Evolutionary conservation across 345 rosid genomes (phyloP), one percentile per base, ranked within the genome.

Genomic region (Psidium friedrichsthalianum): DNA sequence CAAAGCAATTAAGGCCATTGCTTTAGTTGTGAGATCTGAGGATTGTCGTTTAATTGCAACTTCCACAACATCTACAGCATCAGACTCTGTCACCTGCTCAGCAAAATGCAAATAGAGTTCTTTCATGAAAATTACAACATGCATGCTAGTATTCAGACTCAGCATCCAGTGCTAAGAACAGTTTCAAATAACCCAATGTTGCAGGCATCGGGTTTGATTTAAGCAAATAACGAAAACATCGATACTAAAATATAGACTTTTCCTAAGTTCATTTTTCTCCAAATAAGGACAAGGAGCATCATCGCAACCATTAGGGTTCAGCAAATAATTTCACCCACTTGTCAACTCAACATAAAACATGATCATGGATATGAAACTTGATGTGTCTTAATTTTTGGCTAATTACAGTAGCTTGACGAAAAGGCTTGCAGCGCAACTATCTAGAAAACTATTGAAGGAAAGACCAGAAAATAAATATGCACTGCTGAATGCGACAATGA

Each of bases 1-100:
- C 55, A 96, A 90, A 89, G 98, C 96, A 88, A 95, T 88, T 90
- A 96, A 88, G 88, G 98, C 98, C 99, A 96, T 97, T 18, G 98
- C 92, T 91, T 93, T 97, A 49, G 98, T 95, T 24, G 93, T 91
- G 87, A 95, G 90, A 93, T 98, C 98, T 24, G 93, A 92, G 85
- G 86, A 86, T 89, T 96, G 94, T 82, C 86, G 92, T 88, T 92
- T 94, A 82, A 96, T 88, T 74, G 96, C 93, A 82, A 87, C 89
- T 93, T 96, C 98, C 55, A 93, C 87, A 85, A 92, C 94, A 90
- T 96, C 98, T 89, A 95, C 98, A 74, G 97, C 95, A 93, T 98
- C 98, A 85, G 92, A 91, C 87, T 96, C 99, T 25, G 96, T 94
- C 74, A 98, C 97, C 99, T 98, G 95, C 87, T 74, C 74, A 87